Conservation (phyloP, 495 filamentous ascomycete genomes). For the Hyaloscypha finlandica region DNA sequence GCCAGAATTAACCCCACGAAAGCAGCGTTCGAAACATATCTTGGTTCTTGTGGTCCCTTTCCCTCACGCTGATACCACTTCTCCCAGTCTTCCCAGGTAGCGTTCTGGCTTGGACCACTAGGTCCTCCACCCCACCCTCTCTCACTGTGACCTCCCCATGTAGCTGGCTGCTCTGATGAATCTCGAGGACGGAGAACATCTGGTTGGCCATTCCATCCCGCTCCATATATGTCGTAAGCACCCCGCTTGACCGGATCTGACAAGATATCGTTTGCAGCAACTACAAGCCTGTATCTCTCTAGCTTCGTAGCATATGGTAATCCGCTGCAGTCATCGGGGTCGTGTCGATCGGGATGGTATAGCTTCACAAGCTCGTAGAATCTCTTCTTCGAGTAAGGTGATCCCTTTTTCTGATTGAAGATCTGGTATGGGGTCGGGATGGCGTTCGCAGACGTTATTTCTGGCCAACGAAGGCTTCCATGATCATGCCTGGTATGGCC, state of each 20-base stretch:
- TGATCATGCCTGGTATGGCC: slow-evolving; percentile 29
- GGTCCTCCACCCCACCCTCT: slow-evolving; percentile 49
- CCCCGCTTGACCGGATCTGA: slow-evolving; percentile 75
- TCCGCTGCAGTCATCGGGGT: slow-evolving; percentile 23
- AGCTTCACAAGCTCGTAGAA: slow-evolving; percentile 93
- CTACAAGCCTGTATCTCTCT: slow-evolving; percentile 84
- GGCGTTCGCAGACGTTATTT: slow-evolving; percentile 35
- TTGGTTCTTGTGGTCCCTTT: slow-evolving; percentile 51
- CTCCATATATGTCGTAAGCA: slow-evolving; percentile 79
- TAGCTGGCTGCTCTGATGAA: slow-evolving; percentile 30
- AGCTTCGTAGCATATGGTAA: slow-evolving; percentile 60
- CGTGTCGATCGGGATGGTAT: slow-evolving; percentile 85
- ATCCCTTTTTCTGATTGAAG: slow-evolving; percentile 60
- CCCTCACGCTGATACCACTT: slow-evolving; percentile 61
- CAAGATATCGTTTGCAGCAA: slow-evolving; percentile 88
- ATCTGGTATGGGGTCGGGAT: slow-evolving; percentile 92
- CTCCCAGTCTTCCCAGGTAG: slow-evolving; percentile 99
- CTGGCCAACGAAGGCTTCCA: slow-evolving; percentile 34
- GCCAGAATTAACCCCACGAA: slow-evolving; percentile 70
- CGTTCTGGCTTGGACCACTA: slow-evolving; percentile 71
- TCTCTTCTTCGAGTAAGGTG: slow-evolving; percentile 75
- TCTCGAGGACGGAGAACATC: slow-evolving; percentile 32
- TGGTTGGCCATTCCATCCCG: slow-evolving; percentile 69
- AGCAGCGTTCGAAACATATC: slow-evolving; percentile 71
- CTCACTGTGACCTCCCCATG: slow-evolving; percentile 41